Evolutionary conservation across 2,329 filamentous ascomycete species (phyloP), one percentile per base, ranked within the genome.

Genomic region (Monilinia laxa): DNA sequence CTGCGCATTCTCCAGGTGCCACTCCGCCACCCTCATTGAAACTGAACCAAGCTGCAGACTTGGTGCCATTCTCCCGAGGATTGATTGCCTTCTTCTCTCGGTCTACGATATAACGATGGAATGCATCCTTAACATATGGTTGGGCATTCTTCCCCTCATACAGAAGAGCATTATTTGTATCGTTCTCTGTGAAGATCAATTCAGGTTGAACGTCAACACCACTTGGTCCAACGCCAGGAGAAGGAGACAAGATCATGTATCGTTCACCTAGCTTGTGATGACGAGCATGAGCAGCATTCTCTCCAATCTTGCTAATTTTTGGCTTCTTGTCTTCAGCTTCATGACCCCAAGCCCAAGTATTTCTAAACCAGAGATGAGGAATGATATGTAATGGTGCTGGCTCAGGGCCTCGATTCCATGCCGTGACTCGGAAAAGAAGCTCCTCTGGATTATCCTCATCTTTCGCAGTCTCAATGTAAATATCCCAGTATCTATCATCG

Each of bases 311-410:
- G 62, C 83, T 81, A 69, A 97, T 90, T n/a, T 83, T 87, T 0
- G 94, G 95, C 79, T 96, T 97, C 77, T 89, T 88, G 62, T 90
- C 86, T 40, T 83, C 81, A 14, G 87, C 77, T 75, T 97, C 91
- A 70, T 90, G 86, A 28, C 93, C 94, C 94, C 94, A 98, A 51
- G 90, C 87, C 95, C 95, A 98, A 3, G 93, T 97, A 78, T 98
- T 98, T 71, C 94, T 88, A 82, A 97, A 98, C 92, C 93, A 97
- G 63, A 97, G 87, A 68, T 98, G 95, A 11, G 94, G 94, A 54
- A 97, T 82, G 74, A 98, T 97, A 78, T 98, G 95, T 65, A 98
- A 81, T 28, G 93, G 93, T 18, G 95, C 94, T 18, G 92, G 87
- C 64, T 97, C 92, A 9, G 92, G 91, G 20, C 95, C 94, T 73